Evolutionary conservation across 73 alveolate species (phyloP), one percentile per base, ranked within the genome.

Genomic region (Diophrys appendiculata): DNA sequence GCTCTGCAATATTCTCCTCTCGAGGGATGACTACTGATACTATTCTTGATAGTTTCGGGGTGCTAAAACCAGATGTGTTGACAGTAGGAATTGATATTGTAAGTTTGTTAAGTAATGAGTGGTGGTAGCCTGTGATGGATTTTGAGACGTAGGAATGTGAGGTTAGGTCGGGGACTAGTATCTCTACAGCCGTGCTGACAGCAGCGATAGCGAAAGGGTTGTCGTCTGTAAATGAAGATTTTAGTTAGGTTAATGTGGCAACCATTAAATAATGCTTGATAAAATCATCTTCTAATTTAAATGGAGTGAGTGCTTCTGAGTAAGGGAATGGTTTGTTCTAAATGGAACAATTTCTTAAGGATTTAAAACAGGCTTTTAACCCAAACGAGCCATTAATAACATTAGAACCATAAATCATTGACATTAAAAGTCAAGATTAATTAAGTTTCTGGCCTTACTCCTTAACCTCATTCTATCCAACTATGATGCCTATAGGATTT

Each of bases 11-110:
- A 1, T 88, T 88, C 65, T 73, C 90, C 33, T 82, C 92, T 29
- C 65, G 95, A 68, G 95, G 95, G 24, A 89, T 89, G 75, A 88
- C 95, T 22, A 78, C 90, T 13, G 82, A 91, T 91, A 77, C 74
- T 29, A 25, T 88, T 18, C 52, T 52, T 22, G 85, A 78, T 24
- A 88, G 84, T 3, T 32, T 71, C 29, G 94, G 94, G 0, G 77
- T 67, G 13, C 33, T 88, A 29, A 88, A 88, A 72, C 95, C 95
- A 14, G 95, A 88, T 67, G 29, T 88, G 3, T 52, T 88, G 11
- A 88, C 95, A 11, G 73, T 70, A 22, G 90, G 92, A 1, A 26
- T 43, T n/a, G 33, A 76, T 26, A 32, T 82, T 14, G 68, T 68
- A n/a, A n/a, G n/a, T n/a, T n/a, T n/a, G n/a, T n/a, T n/a, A 68